These are phyloP conservation scores for Pulveroboletus sp. DNA, from an alignment of 768 basidiomycete species.

Conservation along the genomic window DNA sequence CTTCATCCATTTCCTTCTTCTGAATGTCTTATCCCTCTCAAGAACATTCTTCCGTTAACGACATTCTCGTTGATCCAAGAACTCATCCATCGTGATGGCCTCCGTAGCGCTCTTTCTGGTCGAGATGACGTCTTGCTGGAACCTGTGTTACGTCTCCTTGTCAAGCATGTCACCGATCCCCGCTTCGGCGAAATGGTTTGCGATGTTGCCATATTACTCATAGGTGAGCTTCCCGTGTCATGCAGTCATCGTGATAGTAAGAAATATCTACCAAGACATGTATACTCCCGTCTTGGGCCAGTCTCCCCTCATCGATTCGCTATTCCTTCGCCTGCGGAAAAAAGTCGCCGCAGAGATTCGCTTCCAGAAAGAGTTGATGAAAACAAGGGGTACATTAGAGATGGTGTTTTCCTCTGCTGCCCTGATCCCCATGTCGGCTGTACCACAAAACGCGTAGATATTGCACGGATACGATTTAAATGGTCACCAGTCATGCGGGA, in stretches of 20 bases:
- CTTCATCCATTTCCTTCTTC: background rate
- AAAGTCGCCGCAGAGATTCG: slow-evolving; percentile 84
- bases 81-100: slow-evolving; percentile 86
- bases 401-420: slow-evolving; percentile 77
- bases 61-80: slow-evolving; percentile 92
- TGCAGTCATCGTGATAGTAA: slow-evolving; percentile 2
- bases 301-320: slow-evolving; percentile 85
- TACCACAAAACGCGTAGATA: slow-evolving; percentile 17
- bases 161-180: slow-evolving; percentile 85
- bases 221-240: slow-evolving; percentile 55
- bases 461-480: slow-evolving; percentile 1
- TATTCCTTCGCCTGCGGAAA: slow-evolving; percentile 77
- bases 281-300: slow-evolving; percentile 91
- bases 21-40: slow-evolving; percentile 1
- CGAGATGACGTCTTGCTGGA: slow-evolving; percentile 93
- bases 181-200: slow-evolving; percentile 90
- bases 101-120: slow-evolving; percentile 80
- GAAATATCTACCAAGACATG: slow-evolving; percentile 59
- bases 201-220: slow-evolving; percentile 74
- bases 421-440: slow-evolving; percentile 25
- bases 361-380: slow-evolving; percentile 84
- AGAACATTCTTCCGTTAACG: slow-evolving; percentile 83
- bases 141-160: slow-evolving; percentile 81
- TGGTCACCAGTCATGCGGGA: background rate
- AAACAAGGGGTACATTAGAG: slow-evolving; percentile 82